phyloP scores from a whole-genome alignment of 345 rosid genomes.

The Ceriops decandra region DNA sequence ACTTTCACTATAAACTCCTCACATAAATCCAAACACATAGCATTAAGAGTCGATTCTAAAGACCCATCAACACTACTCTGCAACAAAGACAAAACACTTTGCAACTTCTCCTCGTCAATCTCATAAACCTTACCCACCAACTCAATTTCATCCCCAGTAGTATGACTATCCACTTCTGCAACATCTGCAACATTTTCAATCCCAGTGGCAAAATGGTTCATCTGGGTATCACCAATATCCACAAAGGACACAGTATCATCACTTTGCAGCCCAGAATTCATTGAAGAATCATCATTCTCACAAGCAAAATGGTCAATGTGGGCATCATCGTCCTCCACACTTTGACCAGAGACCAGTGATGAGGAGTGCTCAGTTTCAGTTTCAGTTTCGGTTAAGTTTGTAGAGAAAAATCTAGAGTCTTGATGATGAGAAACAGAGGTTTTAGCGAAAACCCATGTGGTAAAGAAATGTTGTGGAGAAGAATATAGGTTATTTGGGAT shows the following conservation, averaged over 20 bases:
- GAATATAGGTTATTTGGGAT: constrained; percentile 12
- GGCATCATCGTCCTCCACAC: constrained; percentile 9
- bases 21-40: constrained; percentile 35
- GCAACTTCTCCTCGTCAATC: constrained; percentile 48
- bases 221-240: constrained; percentile 18
- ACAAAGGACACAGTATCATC: constrained; percentile 15
- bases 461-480: constrained; percentile 18
- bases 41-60: constrained; percentile 49
- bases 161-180: not conserved
- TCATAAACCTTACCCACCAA: constrained; percentile 26
- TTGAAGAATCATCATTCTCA: not conserved
- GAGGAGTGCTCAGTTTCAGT: constrained; percentile 18
- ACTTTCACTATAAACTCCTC: constrained; percentile 52
- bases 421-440: constrained; percentile 17
- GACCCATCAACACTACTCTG: constrained; percentile 58
- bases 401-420: constrained; percentile 31
- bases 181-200: not conserved
- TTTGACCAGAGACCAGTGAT: constrained; percentile 10
- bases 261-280: constrained; percentile 13
- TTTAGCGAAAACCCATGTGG: constrained; percentile 16
- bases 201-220: not conserved
- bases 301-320: constrained; percentile 4
- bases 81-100: constrained; percentile 56
- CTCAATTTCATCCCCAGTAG: not conserved
- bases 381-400: constrained; percentile 24